Conservation (phyloP, 441 rosid species). For the Euphorbia corollata region DNA sequence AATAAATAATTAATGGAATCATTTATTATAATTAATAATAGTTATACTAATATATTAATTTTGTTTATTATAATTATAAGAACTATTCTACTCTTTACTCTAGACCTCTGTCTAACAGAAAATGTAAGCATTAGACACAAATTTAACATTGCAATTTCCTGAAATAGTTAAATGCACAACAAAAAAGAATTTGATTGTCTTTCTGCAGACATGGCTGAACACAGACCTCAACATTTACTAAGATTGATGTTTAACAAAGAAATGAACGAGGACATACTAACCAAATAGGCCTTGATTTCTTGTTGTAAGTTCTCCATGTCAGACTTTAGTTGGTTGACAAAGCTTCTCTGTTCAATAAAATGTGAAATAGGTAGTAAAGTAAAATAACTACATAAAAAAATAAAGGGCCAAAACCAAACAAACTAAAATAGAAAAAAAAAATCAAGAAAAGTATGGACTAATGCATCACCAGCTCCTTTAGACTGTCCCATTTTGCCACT, state of each 20-base stretch:
- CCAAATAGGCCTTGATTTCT: constrained; percentile 78
- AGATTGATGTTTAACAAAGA: neutral
- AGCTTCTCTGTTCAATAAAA: constrained; percentile 53
- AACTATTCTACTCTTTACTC: too few relatives aligned
- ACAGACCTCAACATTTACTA: neutral
- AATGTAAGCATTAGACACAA: neutral
- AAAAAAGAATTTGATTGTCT: neutral
- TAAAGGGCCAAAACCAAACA: neutral
- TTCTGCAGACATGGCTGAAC: neutral
- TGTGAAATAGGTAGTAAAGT: neutral
- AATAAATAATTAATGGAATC: too few relatives aligned
- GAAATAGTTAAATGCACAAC: neutral
- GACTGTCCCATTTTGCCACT: too few relatives aligned
- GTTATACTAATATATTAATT: too few relatives aligned
- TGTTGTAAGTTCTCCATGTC: constrained; percentile 77
- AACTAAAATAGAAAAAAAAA: neutral
- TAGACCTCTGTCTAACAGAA: too few relatives aligned
- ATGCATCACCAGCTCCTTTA: too few relatives aligned
- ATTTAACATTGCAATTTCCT: neutral
- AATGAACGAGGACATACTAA: constrained; percentile 28
- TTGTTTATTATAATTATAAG: too few relatives aligned
- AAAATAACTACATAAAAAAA: constrained; percentile 5
- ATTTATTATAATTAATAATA: too few relatives aligned
- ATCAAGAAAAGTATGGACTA: neutral
- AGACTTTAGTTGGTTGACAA: constrained; percentile 82